Evolutionary conservation across 768 basidiomycete genomes (phyloP), one percentile per base, ranked within the genome.

Genomic region (Sarcodon aspratus): DNA sequence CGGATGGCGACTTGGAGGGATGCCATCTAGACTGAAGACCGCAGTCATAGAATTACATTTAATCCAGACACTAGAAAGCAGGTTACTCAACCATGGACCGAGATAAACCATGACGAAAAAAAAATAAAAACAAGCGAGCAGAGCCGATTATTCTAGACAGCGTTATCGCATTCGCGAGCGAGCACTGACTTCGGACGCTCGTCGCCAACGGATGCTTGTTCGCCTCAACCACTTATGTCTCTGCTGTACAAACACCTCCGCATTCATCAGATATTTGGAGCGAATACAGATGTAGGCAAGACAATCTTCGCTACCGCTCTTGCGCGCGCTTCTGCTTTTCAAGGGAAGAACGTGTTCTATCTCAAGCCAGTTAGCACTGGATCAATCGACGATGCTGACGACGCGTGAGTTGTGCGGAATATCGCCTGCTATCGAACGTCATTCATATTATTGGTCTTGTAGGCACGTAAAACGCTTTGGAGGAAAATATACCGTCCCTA

Each of bases 251-350:
- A 78, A 58, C 75, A 93, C 60, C 74, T 97, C 33, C 79, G 90
- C 13, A 69, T 92, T 32, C 88, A 93, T 63, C 90, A 95, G 61
- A 70, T 97, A 51, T 95, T 96, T 59, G 95, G 95, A 33, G 92
- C 94, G 1, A 96, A 95, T 65, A 98, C 95, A 2, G 82, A 92
- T 64, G 93, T 97, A 45, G 95, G 95, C 27, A 97, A 98, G 67
- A 96, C 94, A 0, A 75, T 97, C 50, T 69, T 97, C 48, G 85
- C 90, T 1, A 78, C 92, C 2, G 89, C 89, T 1, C 79, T 98
- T 34, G 77, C 82, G 40, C 74, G 87, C 34, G 83, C 88, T 0
- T 87, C 88, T n/a, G 81, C 81, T 0, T 61, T 72, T 1, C 67
- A 62, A 48, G 68, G 70, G 21, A 69, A 69, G 3, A 59, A 66